Base-by-base conservation (phyloP, 495 filamentous ascomycete genomes). In the Talaromyces ruber region DNA sequence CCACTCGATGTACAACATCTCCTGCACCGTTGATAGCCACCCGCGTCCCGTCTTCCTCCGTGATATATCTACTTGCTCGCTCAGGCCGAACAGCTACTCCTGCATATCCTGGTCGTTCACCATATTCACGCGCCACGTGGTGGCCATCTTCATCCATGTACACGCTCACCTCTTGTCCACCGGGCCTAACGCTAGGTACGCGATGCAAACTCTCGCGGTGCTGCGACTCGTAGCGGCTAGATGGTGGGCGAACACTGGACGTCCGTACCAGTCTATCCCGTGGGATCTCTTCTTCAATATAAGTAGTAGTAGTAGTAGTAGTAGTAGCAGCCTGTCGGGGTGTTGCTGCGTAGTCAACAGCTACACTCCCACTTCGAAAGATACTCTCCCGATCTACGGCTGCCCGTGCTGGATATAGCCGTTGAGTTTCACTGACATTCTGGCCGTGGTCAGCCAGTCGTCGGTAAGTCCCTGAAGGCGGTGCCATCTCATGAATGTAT, bases 161-260 rank as follows among this genome's bases (percentile, higher is more conserved):
- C 30, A 76, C 67, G 52, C 74, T 75, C 62, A 71, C 63, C 43
- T 80, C 76, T 34, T 71, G 73, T 63, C 68, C 71, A 37, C 64
- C 76, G 1, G 84, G 82, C 14, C 78, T 78, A 37, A 82, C 73
- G 59, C 81, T 84, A 24, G 76, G 76, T 58, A 82, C 76, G 30
- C 83, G 77, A 60, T 80, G 70, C 43, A 77, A 63, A 22, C 75
- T 69, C 58, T 80, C 78, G 62, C 72, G 75, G 24, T 54, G 58
- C 22, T 73, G 74, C 32, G 78, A 68, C 62, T 87, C 83, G 64
- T 88, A 88, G 37, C 82, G 81, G 29, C 77, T 62, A 30, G 72
- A 65, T 50, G 77, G 76, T 3, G 86, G 86, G 58, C 84, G 81
- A 22, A 85, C 81, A 68, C 85, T 88, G 8, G 79, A 64, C 29